Conservation (phyloP, 2,329 filamentous ascomycete species). For the Daldinia eschscholtzii region DNA sequence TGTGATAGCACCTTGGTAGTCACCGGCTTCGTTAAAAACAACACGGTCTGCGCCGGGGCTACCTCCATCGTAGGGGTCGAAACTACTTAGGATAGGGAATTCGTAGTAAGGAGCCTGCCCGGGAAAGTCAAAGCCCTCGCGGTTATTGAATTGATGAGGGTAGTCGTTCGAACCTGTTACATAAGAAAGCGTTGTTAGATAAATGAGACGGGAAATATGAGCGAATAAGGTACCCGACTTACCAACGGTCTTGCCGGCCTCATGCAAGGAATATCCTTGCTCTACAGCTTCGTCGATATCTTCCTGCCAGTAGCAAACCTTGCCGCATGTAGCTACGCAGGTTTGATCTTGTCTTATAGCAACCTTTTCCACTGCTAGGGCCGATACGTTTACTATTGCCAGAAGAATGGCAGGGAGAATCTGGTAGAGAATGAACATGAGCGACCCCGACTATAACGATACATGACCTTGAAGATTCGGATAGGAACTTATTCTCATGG, state of each 20-base stretch:
- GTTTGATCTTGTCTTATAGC: conserved; percentile 27
- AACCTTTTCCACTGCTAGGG: conserved; percentile 40
- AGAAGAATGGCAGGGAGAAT: conserved; percentile 37
- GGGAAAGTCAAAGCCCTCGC: conserved; percentile 59
- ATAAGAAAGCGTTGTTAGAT: conserved; percentile 2
- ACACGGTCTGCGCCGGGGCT: conserved; percentile 73
- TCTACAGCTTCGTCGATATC: conserved; percentile 53
- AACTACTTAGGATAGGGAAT: conserved; percentile 57
- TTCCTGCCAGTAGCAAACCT: conserved; percentile 54
- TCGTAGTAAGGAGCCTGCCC: conserved; percentile 58
- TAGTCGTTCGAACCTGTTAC: conserved; percentile 53
- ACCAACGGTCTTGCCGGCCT: conserved; percentile 42
- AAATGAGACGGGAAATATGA: neutral
- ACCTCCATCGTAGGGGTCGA: conserved; percentile 59
- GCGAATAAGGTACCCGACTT: conserved; percentile 15
- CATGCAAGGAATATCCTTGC: conserved; percentile 51
- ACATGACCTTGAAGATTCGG: neutral
- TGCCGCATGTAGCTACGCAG: conserved; percentile 56
- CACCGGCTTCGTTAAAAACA: conserved; percentile 68
- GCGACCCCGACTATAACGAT: neutral
- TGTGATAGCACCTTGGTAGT: conserved; percentile 71
- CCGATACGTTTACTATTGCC: conserved; percentile 45
- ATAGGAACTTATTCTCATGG: conserved; percentile 5
- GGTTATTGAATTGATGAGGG: conserved; percentile 60
- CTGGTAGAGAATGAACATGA: conserved; percentile 20